Base-by-base conservation (phyloP, 2,329 filamentous ascomycete species). In the Colletotrichum lentis region DNA sequence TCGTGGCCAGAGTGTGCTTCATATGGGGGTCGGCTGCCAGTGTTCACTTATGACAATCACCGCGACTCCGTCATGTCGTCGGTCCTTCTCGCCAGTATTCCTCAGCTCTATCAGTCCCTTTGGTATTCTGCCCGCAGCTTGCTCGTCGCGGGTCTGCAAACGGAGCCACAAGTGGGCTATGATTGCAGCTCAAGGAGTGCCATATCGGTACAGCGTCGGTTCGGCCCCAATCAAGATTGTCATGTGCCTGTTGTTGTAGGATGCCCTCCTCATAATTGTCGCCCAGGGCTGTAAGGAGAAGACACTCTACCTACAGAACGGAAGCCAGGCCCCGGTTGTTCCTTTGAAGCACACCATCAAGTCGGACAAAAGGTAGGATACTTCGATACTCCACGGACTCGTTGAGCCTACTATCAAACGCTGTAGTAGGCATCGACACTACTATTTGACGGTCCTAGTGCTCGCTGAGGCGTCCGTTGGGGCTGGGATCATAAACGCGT, bases 211-310 rank as follows among this genome's bases (percentile, higher is more conserved):
- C 10, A 44, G 44, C 12, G 5, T 49, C 0, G 31, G 47, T 4
- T 16, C 55, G 1, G 22, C 61, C 0, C 12, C 31, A 10, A 12
- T 20, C 8, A 66, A 49, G 1, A 35, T 31, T 3, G 1, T 61
- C 11, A 14, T 61, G 5, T 41, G 61, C 10, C 55, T 49, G 47
- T 6, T 66, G 1, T 7, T 66, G 7, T 61, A 37, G 5, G 61
- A 44, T 3, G 39, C 18, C 2, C 35, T 55, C 8, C 61, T 60
- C 39, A 3, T 61, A 3, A 39, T 65, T 1, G 50, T 55, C 0
- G 31, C 53, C 1, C 27, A 39, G 24, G 52, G 52, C 53, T 31
- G 46, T 44, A 35, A 53, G 47, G 22, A 0, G 6, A 43, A 3
- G 5, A n/a, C 39, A 3, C 1, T 4, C 18, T 27, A 27, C 5